phyloP scores from a whole-genome alignment of 805 yeast species.

The Myxozyma mucilagina region DNA sequence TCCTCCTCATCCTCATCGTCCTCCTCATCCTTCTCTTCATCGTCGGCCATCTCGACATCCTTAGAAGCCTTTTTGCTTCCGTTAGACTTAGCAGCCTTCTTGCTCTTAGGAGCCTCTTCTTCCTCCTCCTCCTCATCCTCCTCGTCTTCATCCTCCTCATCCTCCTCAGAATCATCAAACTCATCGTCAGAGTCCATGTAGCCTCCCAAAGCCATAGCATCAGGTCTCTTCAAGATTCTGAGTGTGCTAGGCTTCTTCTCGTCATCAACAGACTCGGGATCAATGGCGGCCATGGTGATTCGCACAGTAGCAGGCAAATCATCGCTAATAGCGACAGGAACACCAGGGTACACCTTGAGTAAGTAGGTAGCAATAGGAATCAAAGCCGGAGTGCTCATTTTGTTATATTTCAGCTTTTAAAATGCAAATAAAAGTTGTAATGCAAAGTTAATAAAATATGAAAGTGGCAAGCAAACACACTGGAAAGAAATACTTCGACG shows the following conservation, averaged over 20 bases:
- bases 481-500: background rate
- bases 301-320: constrained; percentile 84
- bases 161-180: constrained; percentile 39
- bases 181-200: constrained; percentile 34
- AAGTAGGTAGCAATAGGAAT: constrained; percentile 85
- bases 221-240: constrained; percentile 77
- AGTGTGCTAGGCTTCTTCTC: constrained; percentile 75
- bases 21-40: constrained; percentile 53
- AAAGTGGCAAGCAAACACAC: background rate
- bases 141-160: constrained; percentile 35
- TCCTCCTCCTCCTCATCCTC: constrained; percentile 43
- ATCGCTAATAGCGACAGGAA: constrained; percentile 83
- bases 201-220: constrained; percentile 26
- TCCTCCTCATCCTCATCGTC: constrained; percentile 54
- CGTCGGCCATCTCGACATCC: constrained; percentile 51
- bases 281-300: constrained; percentile 92
- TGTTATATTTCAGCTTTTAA: too few relatives aligned
- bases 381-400: constrained; percentile 48
- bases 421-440: background rate
- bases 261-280: constrained; percentile 73
- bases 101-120: constrained; percentile 40
- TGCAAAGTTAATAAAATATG: background rate
- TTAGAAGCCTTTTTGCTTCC: constrained; percentile 37
- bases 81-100: constrained; percentile 45
- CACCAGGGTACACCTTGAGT: constrained; percentile 81